Evolutionary conservation across 441 rosid genomes (phyloP).

Genomic region (Adansonia gregorii): DNA sequence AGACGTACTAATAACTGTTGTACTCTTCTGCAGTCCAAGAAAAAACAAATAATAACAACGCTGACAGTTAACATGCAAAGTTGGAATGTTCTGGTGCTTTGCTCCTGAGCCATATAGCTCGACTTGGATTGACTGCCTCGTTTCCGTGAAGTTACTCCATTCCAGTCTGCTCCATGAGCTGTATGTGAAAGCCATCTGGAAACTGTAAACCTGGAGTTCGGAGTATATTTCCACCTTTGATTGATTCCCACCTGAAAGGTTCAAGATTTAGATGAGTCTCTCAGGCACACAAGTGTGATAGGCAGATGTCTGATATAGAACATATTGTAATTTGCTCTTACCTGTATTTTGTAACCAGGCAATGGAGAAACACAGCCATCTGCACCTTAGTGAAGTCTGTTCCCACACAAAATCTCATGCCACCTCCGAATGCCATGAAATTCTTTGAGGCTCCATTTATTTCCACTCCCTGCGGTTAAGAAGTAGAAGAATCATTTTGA

Average conservation of each 20-base stretch:
- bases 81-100: constrained; percentile 13
- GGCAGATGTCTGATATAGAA: not conserved
- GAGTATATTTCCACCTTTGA: constrained; percentile 74
- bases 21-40: constrained; percentile 32
- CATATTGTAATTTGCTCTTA: constrained; percentile 29
- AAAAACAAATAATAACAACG: constrained; percentile 16
- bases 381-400: constrained; percentile 91
- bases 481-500: not conserved
- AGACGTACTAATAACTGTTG: not conserved
- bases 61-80: constrained; percentile 25
- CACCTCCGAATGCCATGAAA: constrained; percentile 99
- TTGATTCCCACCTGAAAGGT: constrained; percentile 65
- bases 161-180: constrained; percentile 44
- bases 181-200: constrained; percentile 82
- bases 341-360: constrained; percentile 89
- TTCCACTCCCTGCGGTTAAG: constrained; percentile 59
- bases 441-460: constrained; percentile 61
- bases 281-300: not conserved
- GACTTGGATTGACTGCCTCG: constrained; percentile 24
- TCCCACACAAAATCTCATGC: constrained; percentile 97
- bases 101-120: not conserved
- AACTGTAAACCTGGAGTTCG: constrained; percentile 94
- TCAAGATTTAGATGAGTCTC: constrained; percentile 27
- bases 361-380: constrained; percentile 91
- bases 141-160: constrained; percentile 6